Conservation (phyloP, 306 rosid species). For the Purshia tridentata region DNA sequence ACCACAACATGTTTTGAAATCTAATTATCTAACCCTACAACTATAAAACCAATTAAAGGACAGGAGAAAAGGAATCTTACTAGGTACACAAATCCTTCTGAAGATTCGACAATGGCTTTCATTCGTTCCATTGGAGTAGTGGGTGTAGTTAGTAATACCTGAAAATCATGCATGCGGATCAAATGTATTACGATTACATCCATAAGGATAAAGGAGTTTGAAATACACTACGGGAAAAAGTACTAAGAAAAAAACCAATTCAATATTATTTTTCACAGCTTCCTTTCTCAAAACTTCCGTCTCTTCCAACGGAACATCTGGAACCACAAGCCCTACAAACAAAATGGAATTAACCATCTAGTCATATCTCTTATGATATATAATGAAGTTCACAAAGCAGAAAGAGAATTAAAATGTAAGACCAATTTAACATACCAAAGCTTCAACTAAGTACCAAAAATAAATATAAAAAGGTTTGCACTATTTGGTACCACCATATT, state of each 20-base stretch:
- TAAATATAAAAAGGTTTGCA: not conserved
- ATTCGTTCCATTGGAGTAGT: conserved; percentile 76
- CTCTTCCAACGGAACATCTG: conserved; percentile 94
- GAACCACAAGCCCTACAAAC: conserved; percentile 82
- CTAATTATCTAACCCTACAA: not conserved
- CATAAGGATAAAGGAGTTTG: not conserved
- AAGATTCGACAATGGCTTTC: conserved; percentile 78
- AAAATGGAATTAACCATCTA: conserved; percentile 9
- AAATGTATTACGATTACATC: not conserved
- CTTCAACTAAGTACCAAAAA: not conserved
- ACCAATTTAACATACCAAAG: not conserved
- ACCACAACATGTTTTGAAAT: conserved; percentile 7
- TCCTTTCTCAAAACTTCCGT: conserved; percentile 60
- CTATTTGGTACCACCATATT: conserved; percentile 6
- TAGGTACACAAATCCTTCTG: conserved; percentile 85
- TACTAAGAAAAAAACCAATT: conserved; percentile 56
- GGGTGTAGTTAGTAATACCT: conserved; percentile 93
- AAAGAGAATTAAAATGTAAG: not conserved
- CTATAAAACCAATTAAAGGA: not conserved
- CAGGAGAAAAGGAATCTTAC: conserved; percentile 40
- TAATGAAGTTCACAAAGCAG: not conserved
- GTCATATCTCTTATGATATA: conserved; percentile 1
- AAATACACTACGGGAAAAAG: conserved; percentile 1
- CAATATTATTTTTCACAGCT: conserved; percentile 72
- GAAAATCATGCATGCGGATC: conserved; percentile 24